Percentiles rank a stretch among this genome's conserved stretches.
These are phyloP conservation scores for Monosporozyma unispora DNA, from an alignment of 805 yeast species.

Conservation along the genomic window DNA sequence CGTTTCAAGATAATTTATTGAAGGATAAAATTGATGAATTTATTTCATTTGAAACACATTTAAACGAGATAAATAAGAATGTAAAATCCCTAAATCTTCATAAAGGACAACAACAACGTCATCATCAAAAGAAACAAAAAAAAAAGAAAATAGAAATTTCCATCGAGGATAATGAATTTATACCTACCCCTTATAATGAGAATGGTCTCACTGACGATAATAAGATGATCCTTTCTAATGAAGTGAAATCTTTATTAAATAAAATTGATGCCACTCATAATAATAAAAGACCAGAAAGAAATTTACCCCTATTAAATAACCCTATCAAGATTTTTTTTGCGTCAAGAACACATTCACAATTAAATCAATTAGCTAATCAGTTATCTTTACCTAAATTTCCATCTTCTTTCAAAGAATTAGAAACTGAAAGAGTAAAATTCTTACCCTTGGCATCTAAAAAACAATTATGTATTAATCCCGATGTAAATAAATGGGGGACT, in stretches of 20 bases:
- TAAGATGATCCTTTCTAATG: slow-evolving; percentile 18
- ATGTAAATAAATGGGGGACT: slow-evolving; percentile 42
- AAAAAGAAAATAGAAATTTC: slow-evolving; percentile 23
- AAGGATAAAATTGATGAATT: slow-evolving; percentile 16
- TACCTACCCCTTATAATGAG: slow-evolving; percentile 15
- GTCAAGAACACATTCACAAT: slow-evolving; percentile 87
- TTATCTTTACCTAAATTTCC: slow-evolving; percentile 53
- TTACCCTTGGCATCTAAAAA: slow-evolving; percentile 74
- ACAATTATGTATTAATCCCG: slow-evolving; percentile 71
- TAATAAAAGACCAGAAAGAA: slow-evolving; percentile 11
- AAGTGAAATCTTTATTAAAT: slow-evolving; percentile 41
- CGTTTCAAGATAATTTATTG: slow-evolving; percentile 25
- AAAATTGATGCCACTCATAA: slow-evolving; percentile 28
- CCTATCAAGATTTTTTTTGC: slow-evolving; percentile 54
- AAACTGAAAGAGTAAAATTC: slow-evolving; percentile 41
- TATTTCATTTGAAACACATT: slow-evolving; percentile 31
- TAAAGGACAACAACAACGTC: background rate
- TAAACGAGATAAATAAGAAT: slow-evolving; percentile 16
- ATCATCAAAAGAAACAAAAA: slow-evolving; percentile 8
- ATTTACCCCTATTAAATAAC: slow-evolving; percentile 8
- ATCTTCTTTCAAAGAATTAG: slow-evolving; percentile 39
- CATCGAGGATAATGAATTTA: slow-evolving; percentile 22
- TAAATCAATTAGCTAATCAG: slow-evolving; percentile 72
- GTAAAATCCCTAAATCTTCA: slow-evolving; percentile 3
- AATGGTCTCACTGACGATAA: slow-evolving; percentile 18